A percentile compares a stretch with the other conserved stretches of the same genome.
These are phyloP conservation scores for Ligustrum vulgare DNA, from an alignment of 257 asterid species.

Conservation along the genomic window DNA sequence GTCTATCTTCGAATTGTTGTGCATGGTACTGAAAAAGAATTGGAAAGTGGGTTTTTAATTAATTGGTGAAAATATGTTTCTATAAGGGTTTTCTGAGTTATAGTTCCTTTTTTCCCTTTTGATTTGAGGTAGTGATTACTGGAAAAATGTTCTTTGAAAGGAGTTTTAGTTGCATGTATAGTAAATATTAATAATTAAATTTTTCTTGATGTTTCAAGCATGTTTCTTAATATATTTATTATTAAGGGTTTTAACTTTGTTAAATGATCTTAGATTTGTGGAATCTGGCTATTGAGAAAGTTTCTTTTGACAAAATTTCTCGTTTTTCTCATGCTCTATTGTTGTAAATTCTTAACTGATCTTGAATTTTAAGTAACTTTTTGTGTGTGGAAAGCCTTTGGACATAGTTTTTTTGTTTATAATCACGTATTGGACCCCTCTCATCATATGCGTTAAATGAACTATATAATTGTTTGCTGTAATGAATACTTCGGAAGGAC, in stretches of 20 bases:
- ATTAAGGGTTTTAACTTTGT: not conserved
- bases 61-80: not conserved
- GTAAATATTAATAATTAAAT: not conserved
- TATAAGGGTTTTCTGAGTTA: not conserved
- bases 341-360: not conserved
- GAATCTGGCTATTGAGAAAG: not conserved
- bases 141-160: not conserved
- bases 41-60: not conserved
- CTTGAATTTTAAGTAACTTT: not conserved
- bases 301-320: not conserved
- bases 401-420: conserved; percentile 1
- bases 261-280: conserved; percentile 4
- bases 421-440: not conserved
- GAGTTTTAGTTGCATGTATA: not conserved
- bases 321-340: not conserved
- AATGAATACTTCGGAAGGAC: not conserved
- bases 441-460: not conserved
- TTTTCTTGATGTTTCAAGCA: not conserved
- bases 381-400: not conserved
- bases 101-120: not conserved
- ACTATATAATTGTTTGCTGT: not conserved
- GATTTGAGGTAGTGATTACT: not conserved
- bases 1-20: conserved; percentile 2
- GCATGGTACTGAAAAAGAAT: not conserved
- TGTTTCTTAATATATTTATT: not conserved